A percentile compares a stretch with the other conserved stretches of the same genome.
Evolutionary conservation across 164 flowering plant species (phyloP).

Genomic region (Annona cherimola): DNA sequence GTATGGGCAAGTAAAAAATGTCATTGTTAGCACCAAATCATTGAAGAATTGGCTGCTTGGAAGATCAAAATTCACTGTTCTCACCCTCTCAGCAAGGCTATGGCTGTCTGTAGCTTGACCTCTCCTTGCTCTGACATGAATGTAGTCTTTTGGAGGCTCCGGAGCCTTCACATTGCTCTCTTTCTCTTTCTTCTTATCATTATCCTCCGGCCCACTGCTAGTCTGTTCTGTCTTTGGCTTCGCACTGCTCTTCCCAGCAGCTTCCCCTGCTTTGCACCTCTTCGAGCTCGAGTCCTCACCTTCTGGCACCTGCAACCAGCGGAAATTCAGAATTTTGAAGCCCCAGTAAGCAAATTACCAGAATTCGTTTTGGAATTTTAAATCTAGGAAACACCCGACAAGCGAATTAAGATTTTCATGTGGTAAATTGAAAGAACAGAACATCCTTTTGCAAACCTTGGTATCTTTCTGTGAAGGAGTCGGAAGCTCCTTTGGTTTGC

Average conservation of each 20-base stretch:
- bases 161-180: conserved; percentile 47
- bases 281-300: conserved; percentile 43
- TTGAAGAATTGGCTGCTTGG: not conserved
- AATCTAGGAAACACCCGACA: not conserved
- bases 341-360: not conserved
- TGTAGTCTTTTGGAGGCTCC: conserved; percentile 83
- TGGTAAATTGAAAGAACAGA: not conserved
- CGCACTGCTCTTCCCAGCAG: conserved; percentile 17
- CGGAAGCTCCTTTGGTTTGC: conserved; percentile 19
- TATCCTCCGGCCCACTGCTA: conserved; percentile 12
- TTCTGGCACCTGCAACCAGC: conserved; percentile 33
- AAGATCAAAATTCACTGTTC: conserved; percentile 4
- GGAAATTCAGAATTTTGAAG: not conserved
- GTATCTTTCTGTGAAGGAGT: conserved; percentile 23
- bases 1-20: conserved; percentile 1
- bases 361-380: not conserved
- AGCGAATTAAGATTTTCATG: not conserved
- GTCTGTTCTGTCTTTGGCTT: conserved; percentile 31
- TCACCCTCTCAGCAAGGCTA: conserved; percentile 93
- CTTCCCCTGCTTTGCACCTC: conserved; percentile 45
- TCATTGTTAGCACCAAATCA: not conserved
- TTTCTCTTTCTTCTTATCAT: conserved; percentile 26
- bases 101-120: conserved; percentile 99
- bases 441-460: conserved; percentile 18
- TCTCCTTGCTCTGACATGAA: conserved; percentile 96